phyloP scores from a whole-genome alignment of 2,329 filamentous ascomycete genomes.

The Pseudogymnoascus sp. region DNA sequence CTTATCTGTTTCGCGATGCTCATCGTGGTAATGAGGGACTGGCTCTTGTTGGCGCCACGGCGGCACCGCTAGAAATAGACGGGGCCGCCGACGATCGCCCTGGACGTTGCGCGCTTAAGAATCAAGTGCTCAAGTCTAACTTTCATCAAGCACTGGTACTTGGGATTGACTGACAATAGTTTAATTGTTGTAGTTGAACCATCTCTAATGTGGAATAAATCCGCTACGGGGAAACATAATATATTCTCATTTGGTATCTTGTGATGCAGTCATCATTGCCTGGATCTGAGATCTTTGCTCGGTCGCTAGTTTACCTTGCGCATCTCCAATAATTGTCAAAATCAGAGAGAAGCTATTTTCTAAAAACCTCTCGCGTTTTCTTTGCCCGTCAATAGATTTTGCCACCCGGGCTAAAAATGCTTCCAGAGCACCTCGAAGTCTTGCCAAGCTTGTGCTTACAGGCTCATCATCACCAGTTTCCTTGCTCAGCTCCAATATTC shows the following conservation, averaged over 20 bases:
- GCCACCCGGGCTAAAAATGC: slow-evolving; percentile 71
- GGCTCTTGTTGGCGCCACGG: too few relatives aligned
- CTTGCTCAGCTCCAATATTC: slow-evolving; percentile 73
- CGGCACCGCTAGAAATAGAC: too few relatives aligned
- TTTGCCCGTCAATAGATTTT: slow-evolving; percentile 65
- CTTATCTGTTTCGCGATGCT: not conserved
- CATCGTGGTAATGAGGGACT: too few relatives aligned
- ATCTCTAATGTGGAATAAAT: too few relatives aligned
- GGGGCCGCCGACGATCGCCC: too few relatives aligned
- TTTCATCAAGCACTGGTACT: too few relatives aligned
- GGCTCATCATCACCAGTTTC: slow-evolving; percentile 94
- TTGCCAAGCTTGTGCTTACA: slow-evolving; percentile 68
- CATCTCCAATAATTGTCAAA: slow-evolving; percentile 82
- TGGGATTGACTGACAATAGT: too few relatives aligned
- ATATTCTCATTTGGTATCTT: slow-evolving; percentile 2
- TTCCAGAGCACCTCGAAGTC: slow-evolving; percentile 76
- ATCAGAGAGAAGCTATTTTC: slow-evolving; percentile 95
- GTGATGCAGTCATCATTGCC: not conserved
- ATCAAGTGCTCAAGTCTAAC: too few relatives aligned
- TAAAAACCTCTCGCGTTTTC: slow-evolving; percentile 79
- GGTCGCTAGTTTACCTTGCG: slow-evolving; percentile 60
- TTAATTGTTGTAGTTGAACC: too few relatives aligned
- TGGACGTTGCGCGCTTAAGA: too few relatives aligned
- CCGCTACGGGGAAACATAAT: not conserved
- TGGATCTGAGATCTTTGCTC: slow-evolving; percentile 52